Conservation (phyloP, 352 stramenopile species). For the Pythium biforme region DNA sequence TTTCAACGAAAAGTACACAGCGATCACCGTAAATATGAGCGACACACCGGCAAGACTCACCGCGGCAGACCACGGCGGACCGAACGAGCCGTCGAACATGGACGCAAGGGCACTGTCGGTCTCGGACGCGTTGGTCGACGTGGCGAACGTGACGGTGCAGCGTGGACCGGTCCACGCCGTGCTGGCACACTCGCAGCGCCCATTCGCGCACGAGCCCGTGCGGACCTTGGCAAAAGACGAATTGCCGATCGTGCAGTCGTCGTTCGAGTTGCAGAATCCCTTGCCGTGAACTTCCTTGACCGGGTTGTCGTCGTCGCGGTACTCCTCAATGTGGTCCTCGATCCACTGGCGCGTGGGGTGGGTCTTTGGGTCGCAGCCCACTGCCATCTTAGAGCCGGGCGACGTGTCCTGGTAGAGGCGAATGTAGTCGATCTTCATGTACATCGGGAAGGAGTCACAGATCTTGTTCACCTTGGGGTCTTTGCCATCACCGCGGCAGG, state of each 20-base stretch:
- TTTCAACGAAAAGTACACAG: slow-evolving; percentile 35
- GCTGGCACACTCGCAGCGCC: slow-evolving; percentile 48
- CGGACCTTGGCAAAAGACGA: slow-evolving; percentile 20
- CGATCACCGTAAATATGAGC: slow-evolving; percentile 33
- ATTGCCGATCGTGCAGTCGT: slow-evolving; percentile 57
- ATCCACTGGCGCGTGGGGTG: slow-evolving; percentile 82
- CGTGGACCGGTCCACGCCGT: slow-evolving; percentile 55
- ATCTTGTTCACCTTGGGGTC: slow-evolving; percentile 49
- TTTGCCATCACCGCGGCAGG: slow-evolving; percentile 49
- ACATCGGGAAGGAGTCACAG: slow-evolving; percentile 65
- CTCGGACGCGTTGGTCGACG: slow-evolving; percentile 20
- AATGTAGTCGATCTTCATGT: slow-evolving; percentile 80
- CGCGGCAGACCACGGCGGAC: slow-evolving; percentile 39
- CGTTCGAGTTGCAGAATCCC: slow-evolving; percentile 50
- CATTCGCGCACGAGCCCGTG: slow-evolving; percentile 35
- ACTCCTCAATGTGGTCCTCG: slow-evolving; percentile 68
- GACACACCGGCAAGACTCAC: slow-evolving; percentile 32
- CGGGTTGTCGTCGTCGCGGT: slow-evolving; percentile 63
- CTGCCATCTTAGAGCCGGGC: slow-evolving; percentile 40
- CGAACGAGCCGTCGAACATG: slow-evolving; percentile 39
- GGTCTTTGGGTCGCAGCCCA: slow-evolving; percentile 55
- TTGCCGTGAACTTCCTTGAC: slow-evolving; percentile 57
- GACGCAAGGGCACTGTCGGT: slow-evolving; percentile 12
- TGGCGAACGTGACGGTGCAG: slow-evolving; percentile 38
- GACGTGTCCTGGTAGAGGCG: slow-evolving; percentile 68